Conservation (phyloP, 768 basidiomycete genomes). For the Agaricus blazei region DNA sequence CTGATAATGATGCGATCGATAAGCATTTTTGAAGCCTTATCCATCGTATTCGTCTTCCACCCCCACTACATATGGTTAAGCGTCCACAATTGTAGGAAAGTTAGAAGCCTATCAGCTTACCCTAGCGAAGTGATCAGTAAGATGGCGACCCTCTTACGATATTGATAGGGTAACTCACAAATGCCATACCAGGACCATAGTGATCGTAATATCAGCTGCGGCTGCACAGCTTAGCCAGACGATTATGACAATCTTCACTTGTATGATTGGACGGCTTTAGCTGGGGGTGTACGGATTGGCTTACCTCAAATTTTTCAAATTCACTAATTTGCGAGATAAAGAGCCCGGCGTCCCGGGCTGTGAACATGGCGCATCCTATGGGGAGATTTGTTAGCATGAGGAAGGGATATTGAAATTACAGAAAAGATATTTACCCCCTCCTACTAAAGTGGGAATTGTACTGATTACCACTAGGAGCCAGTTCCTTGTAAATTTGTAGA, state of each 20-base stretch:
- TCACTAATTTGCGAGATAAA: too few relatives aligned
- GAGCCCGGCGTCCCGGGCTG: conserved; percentile 12
- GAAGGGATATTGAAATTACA: not conserved
- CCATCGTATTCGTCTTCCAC: conserved; percentile 34
- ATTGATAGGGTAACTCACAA: conserved; percentile 23
- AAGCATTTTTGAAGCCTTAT: conserved; percentile 27
- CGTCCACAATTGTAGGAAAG: not conserved
- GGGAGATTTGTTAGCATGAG: too few relatives aligned
- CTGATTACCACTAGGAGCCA: conserved; percentile 14
- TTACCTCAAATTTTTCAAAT: too few relatives aligned
- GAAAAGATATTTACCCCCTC: conserved; percentile 12
- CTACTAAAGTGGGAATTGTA: conserved; percentile 13
- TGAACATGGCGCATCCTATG: conserved; percentile 21
- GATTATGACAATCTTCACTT: conserved; percentile 17
- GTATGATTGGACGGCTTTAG: not conserved
- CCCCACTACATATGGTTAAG: conserved; percentile 20
- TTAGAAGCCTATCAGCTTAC: not conserved
- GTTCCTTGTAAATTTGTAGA: conserved; percentile 22
- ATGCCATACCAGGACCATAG: conserved; percentile 35
- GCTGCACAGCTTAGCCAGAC: conserved; percentile 38
- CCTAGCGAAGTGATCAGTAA: not conserved
- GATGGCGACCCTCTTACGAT: not conserved
- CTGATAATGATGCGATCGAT: conserved; percentile 38
- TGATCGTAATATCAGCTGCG: conserved; percentile 37
- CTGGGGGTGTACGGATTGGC: too few relatives aligned